Evolutionary conservation across 169 alveolate species (phyloP).

Genomic region (Theileria orientalis): DNA sequence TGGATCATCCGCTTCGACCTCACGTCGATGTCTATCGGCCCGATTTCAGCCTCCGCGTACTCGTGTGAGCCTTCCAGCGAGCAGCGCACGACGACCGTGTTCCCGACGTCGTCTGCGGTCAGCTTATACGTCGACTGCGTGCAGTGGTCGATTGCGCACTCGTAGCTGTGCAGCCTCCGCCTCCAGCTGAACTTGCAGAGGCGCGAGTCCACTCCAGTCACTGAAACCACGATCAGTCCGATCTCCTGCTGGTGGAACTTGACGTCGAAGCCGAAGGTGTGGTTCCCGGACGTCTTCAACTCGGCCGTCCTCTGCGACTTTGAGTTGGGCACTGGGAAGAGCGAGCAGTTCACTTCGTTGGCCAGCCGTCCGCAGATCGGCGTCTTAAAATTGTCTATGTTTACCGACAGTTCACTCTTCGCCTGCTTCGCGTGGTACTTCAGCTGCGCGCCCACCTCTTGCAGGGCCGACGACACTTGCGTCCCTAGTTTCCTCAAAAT

Average conservation of each 20-base stretch:
- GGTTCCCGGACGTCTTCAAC: constrained; percentile 30
- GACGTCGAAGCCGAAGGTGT: constrained; percentile 45
- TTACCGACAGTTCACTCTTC: constrained; percentile 37
- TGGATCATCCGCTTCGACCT: constrained; percentile 50
- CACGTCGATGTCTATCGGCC: constrained; percentile 66
- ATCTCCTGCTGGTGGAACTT: constrained; percentile 58
- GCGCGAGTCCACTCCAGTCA: constrained; percentile 20
- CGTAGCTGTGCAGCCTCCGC: constrained; percentile 43
- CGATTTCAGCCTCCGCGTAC: constrained; percentile 56
- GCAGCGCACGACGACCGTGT: constrained; percentile 48
- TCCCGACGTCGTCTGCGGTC: constrained; percentile 66
- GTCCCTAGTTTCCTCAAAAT: constrained; percentile 37
- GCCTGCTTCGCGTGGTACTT: constrained; percentile 65
- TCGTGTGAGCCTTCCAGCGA: constrained; percentile 20
- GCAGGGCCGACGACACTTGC: constrained; percentile 56
- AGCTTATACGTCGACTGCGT: constrained; percentile 34
- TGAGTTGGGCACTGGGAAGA: constrained; percentile 43
- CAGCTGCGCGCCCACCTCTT: constrained; percentile 63
- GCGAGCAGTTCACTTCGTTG: constrained; percentile 59
- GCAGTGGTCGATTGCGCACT: constrained; percentile 31
- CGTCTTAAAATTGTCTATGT: constrained; percentile 39
- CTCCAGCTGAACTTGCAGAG: constrained; percentile 47
- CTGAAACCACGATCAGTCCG: constrained; percentile 48
- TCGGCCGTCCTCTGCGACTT: constrained; percentile 42
- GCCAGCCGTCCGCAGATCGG: constrained; percentile 48